These are phyloP conservation scores for Aeminium ludgeri DNA, from an alignment of 495 filamentous ascomycete genomes.

Conservation along the genomic window DNA sequence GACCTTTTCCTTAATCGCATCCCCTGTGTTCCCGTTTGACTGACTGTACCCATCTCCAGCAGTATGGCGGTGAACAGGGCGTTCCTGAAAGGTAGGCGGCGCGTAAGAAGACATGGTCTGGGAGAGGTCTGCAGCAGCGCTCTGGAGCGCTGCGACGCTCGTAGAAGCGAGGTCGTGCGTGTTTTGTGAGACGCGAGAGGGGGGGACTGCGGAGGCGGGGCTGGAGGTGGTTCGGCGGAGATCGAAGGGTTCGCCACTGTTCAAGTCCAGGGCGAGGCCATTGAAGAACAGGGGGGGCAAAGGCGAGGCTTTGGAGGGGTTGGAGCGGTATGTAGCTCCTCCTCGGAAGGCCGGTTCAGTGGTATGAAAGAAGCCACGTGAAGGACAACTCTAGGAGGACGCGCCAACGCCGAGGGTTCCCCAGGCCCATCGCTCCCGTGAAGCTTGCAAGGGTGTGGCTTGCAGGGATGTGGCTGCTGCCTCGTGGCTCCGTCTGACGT, in stretches of 20 bases:
- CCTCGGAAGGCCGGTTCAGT: no score
- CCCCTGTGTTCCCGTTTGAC: slow-evolving; percentile 19
- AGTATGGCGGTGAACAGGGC: slow-evolving; percentile 52
- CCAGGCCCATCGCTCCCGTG: no score
- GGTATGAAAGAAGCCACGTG: no score
- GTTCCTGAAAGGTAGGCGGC: slow-evolving; percentile 34
- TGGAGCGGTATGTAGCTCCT: no score
- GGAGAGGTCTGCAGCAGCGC: not conserved
- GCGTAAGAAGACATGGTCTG: slow-evolving; percentile 5
- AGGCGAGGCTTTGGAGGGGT: no score
- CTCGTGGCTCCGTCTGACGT: no score
- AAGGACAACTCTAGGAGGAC: no score
- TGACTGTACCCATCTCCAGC: no score
- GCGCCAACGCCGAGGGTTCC: no score
- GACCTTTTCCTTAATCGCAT: slow-evolving; percentile 28
- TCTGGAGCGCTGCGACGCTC: slow-evolving; percentile 10
- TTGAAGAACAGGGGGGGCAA: no score
- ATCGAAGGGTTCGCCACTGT: slow-evolving; percentile 24
- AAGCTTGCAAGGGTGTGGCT: no score
- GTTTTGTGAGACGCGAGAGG: slow-evolving; percentile 18
- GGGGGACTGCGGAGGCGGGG: slow-evolving; percentile 10
- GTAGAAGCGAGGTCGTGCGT: slow-evolving; percentile 9
- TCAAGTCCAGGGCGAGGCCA: slow-evolving; percentile 14
- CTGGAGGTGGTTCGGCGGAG: slow-evolving; percentile 14
- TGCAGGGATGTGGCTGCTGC: no score